phyloP scores from a whole-genome alignment of 2,329 filamentous ascomycete species.

The Pyrenophora teres region DNA sequence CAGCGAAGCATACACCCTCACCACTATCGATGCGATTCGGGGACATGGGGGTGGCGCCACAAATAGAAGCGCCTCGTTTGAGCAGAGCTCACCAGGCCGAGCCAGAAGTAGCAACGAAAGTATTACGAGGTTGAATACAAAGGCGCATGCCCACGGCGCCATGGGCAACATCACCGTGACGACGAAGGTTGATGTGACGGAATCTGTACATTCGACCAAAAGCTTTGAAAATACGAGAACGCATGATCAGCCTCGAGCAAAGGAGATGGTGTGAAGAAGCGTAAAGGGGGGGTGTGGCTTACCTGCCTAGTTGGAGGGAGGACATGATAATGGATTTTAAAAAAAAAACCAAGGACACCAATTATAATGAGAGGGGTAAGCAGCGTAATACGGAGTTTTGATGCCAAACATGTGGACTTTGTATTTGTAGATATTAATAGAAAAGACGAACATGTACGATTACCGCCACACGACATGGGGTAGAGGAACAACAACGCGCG shows the following conservation, averaged over 20 bases:
- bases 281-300: no score
- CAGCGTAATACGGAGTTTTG: no score
- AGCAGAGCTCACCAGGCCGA: slow-evolving; percentile 2
- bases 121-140: neutral
- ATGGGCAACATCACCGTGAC: slow-evolving; percentile 16
- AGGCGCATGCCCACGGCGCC: neutral
- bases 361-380: no score
- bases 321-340: no score
- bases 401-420: no score
- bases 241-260: neutral
- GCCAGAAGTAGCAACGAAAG: slow-evolving; percentile 12
- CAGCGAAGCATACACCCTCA: slow-evolving; percentile 16
- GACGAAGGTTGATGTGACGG: slow-evolving; percentile 18
- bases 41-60: neutral
- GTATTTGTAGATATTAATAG: no score
- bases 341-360: no score
- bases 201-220: slow-evolving; percentile 3
- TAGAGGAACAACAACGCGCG: no score
- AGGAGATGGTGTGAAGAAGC: slow-evolving; percentile 4
- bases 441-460: no score
- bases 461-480: no score
- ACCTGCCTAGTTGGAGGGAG: no score
- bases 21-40: slow-evolving; percentile 11
- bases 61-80: slow-evolving; percentile 1
- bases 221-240: neutral